phyloP scores from a whole-genome alignment of 495 filamentous ascomycete genomes.

The Penicillium lividum region DNA sequence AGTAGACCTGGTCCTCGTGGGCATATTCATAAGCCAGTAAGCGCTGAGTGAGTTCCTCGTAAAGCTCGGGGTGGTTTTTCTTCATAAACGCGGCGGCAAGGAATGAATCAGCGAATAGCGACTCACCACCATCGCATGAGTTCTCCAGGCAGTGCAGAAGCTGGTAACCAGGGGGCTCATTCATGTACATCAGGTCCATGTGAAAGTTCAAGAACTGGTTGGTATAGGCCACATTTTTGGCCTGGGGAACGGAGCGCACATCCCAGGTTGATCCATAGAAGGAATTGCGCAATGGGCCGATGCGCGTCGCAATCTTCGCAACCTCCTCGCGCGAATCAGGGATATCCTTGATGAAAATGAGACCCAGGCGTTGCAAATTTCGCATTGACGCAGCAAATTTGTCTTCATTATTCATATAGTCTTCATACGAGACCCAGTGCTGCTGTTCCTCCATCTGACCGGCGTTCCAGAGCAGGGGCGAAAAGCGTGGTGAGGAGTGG shows the following conservation, averaged over 20 bases:
- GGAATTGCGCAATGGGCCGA: slow-evolving; percentile 74
- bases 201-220: slow-evolving; percentile 76
- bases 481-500: neutral
- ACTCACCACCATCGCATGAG: slow-evolving; percentile 72
- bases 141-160: slow-evolving; percentile 84
- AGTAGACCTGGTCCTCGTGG: slow-evolving; percentile 62
- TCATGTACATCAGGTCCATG: slow-evolving; percentile 91
- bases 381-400: slow-evolving; percentile 55
- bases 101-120: slow-evolving; percentile 75
- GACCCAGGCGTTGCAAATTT: slow-evolving; percentile 57
- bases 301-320: slow-evolving; percentile 63
- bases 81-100: slow-evolving; percentile 56
- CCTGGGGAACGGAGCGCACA: slow-evolving; percentile 70
- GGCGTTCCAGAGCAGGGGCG: slow-evolving; percentile 37
- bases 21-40: slow-evolving; percentile 67
- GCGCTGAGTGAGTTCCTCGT: slow-evolving; percentile 41
- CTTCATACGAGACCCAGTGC: slow-evolving; percentile 61
- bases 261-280: slow-evolving; percentile 93
- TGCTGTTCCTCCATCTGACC: slow-evolving; percentile 24
- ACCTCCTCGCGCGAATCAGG: slow-evolving; percentile 65
- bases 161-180: slow-evolving; percentile 75
- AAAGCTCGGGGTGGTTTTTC: slow-evolving; percentile 18
- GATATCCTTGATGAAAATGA: slow-evolving; percentile 72
- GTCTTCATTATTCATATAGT: slow-evolving; percentile 62
- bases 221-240: slow-evolving; percentile 93